Evolutionary conservation across 805 yeast species (phyloP), one percentile per base, ranked within the genome.

Genomic region (Metschnikowia lunata): DNA sequence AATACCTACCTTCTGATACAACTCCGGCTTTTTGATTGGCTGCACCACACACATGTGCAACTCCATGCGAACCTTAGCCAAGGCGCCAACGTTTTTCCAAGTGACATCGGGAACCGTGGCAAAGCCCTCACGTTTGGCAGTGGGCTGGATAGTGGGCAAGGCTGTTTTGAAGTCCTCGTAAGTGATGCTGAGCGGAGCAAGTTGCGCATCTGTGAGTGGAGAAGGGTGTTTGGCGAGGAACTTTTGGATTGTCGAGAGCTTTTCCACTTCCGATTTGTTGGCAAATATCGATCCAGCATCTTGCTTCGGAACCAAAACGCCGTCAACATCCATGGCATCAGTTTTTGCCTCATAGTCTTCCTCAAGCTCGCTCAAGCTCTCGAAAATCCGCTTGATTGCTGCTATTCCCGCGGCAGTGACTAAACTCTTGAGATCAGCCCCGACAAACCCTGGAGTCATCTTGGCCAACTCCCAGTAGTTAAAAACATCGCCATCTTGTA

Each of bases 41-140:
- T 91, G 97, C 1, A 93, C 99, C 51, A 93, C 88, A 11, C 98
- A 96, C 93, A 89, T 88, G 60, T 93, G 96, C 28, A 93, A 71
- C 62, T 93, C 98, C 61, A 88, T 83, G 54, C 99, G 75, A 30
- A 88, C 82, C 13, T 79, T 75, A 7, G 79, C 66, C 48, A 93
- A 72, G 0, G 98, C 99, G 50, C 99, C 99, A 30, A 93, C 96
- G 59, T 84, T 85, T 6, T 83, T 78, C 99, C 99, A 93, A 7
- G 95, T 82, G 3, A 93, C 97, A 61, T 93, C 98, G 0, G 99
- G 99, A 10, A 93, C 95, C 0, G 98, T 93, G 0, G 99, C 97
- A 66, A 93, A 93, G 0, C 99, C 99, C 72, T 93, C 99, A 62
- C 99, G 83, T 60, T 90, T 91, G 1, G 97, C 96, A 0, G 97